These are phyloP conservation scores for Trichoderma gracile DNA, from an alignment of 2,329 filamentous ascomycete genomes.

Conservation along the genomic window DNA sequence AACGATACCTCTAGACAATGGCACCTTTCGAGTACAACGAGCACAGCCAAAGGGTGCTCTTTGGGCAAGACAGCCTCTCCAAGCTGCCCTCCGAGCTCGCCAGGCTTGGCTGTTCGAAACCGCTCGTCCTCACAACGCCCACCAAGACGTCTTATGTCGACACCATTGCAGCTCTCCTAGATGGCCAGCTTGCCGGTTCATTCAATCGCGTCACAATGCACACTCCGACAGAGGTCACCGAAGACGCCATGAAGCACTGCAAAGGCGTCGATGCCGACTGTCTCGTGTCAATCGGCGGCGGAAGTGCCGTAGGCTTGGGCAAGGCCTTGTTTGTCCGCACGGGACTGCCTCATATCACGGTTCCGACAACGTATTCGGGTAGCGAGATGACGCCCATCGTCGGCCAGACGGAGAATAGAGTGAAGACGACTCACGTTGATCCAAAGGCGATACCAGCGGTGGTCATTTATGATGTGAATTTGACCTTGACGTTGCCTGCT, in stretches of 20 bases:
- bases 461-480: constrained; percentile 65
- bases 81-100: constrained; percentile 47
- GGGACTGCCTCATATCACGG: constrained; percentile 52
- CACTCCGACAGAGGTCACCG: constrained; percentile 59
- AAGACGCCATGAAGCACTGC: constrained; percentile 54
- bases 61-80: constrained; percentile 56
- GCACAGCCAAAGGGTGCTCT: constrained; percentile 45
- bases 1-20: not conserved
- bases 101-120: constrained; percentile 49
- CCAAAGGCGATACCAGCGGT: constrained; percentile 60
- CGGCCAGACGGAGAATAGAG: constrained; percentile 60
- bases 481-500: constrained; percentile 59
- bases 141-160: constrained; percentile 10
- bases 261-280: constrained; percentile 51
- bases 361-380: constrained; percentile 63
- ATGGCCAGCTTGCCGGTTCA: constrained; percentile 23
- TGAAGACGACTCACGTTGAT: constrained; percentile 59
- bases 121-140: constrained; percentile 58
- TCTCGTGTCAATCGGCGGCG: constrained; percentile 38
- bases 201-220: constrained; percentile 63
- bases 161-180: not conserved
- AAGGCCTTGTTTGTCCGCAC: constrained; percentile 59
- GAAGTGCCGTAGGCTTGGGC: constrained; percentile 54
- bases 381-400: constrained; percentile 67
- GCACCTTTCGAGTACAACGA: constrained; percentile 12